These are phyloP conservation scores for Inga oerstediana DNA, from an alignment of 306 rosid genomes.

Conservation along the genomic window DNA sequence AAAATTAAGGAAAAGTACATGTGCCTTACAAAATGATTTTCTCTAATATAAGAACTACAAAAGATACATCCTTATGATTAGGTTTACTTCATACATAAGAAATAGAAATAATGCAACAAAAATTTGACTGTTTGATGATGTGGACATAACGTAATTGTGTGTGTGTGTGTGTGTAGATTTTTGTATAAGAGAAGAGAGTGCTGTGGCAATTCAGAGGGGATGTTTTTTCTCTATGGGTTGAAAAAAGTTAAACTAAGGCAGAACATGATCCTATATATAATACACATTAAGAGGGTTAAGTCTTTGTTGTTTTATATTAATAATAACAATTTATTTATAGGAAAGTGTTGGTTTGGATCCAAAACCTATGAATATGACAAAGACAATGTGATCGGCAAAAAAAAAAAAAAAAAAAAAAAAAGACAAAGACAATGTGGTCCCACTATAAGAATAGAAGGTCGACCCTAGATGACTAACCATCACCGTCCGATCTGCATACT, in stretches of 20 bases:
- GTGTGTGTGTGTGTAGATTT: no score
- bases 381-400: slow-evolving; percentile 15
- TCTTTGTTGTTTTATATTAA: background rate
- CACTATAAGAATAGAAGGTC: slow-evolving; percentile 16
- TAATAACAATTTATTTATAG: slow-evolving; percentile 16
- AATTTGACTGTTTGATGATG: no score
- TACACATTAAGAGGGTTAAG: slow-evolving; percentile 16
- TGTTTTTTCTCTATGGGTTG: slow-evolving; percentile 27
- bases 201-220: background rate
- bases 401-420: no score
- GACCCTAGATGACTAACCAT: slow-evolving; percentile 13
- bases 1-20: no score
- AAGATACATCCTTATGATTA: background rate
- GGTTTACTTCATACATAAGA: background rate
- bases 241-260: slow-evolving; percentile 44
- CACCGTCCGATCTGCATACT: slow-evolving; percentile 36
- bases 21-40: no score
- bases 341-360: slow-evolving; percentile 5
- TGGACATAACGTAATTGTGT: background rate
- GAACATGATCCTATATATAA: slow-evolving; percentile 3
- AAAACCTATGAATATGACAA: background rate
- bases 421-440: slow-evolving; percentile 24
- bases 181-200: background rate
- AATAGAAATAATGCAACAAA: background rate
- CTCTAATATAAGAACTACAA: background rate